These are phyloP conservation scores for Naganishia antarctica DNA, from an alignment of 768 basidiomycete species.

Conservation along the genomic window DNA sequence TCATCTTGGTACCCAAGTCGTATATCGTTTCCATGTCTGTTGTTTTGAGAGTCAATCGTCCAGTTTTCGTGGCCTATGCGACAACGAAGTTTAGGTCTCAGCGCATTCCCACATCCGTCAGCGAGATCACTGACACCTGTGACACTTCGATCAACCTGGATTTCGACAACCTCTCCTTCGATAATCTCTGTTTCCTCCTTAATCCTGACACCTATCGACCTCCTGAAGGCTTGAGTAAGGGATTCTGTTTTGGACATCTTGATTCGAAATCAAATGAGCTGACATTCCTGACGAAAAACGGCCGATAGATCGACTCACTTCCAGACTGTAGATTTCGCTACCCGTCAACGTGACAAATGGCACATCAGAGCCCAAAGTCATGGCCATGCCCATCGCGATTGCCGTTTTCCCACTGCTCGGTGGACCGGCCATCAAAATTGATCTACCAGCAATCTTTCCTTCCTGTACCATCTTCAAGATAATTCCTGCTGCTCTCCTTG, in stretches of 20 bases:
- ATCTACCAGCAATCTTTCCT: slow-evolving; percentile 87
- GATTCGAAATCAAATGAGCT: not conserved
- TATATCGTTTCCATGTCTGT: slow-evolving; percentile 99
- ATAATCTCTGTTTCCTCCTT: slow-evolving; percentile 97
- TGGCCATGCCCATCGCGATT: slow-evolving; percentile 96
- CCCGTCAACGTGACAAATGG: slow-evolving; percentile 98
- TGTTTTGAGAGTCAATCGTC: slow-evolving; percentile 93
- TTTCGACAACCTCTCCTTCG: slow-evolving; percentile 96
- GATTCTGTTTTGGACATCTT: slow-evolving; percentile 98
- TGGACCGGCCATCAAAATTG: slow-evolving; percentile 95
- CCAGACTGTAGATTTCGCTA: slow-evolving; percentile 94
- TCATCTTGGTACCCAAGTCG: slow-evolving; percentile 98
- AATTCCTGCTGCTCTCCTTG: slow-evolving; percentile 94
- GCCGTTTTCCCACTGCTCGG: slow-evolving; percentile 97
- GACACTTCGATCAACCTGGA: slow-evolving; percentile 92
- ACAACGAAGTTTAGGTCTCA: not conserved
- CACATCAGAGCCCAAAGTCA: slow-evolving; percentile 85
- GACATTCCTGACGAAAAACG: not conserved
- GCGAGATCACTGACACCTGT: slow-evolving; percentile 66
- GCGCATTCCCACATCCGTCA: too few relatives aligned
- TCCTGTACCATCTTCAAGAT: slow-evolving; percentile 98
- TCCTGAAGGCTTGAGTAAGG: slow-evolving; percentile 88
- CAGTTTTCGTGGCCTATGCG: slow-evolving; percentile 86
- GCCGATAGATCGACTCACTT: slow-evolving; percentile 36
- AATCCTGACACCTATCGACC: slow-evolving; percentile 94